Percentiles rank a stretch among this genome's conserved stretches.
Conservation (phyloP, 225 moss, liverwort and hornwort genomes). For the Ulota crispa region DNA sequence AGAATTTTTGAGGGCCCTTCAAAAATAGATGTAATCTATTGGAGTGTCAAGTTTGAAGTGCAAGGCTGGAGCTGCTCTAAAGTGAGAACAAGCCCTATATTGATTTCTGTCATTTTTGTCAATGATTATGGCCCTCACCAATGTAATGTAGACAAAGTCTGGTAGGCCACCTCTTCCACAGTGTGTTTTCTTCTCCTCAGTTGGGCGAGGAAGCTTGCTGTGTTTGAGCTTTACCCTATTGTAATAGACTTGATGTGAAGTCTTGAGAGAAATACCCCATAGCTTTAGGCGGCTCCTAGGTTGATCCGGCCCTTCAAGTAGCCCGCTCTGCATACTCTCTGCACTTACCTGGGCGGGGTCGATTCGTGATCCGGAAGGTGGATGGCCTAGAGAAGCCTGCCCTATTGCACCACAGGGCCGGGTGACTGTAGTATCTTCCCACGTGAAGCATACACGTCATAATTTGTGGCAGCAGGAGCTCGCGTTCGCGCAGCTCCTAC, state of each 20-base stretch:
- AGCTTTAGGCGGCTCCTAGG: not conserved
- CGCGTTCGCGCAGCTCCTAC: slow-evolving; percentile 37
- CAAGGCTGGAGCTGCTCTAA: no score
- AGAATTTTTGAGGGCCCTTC: no score
- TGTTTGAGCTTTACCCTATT: no score
- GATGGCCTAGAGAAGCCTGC: slow-evolving; percentile 36
- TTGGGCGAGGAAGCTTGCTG: no score
- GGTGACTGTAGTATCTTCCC: not conserved
- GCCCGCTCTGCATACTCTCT: fast-evolving
- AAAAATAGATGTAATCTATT: no score
- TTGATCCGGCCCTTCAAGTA: not conserved
- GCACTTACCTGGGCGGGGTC: slow-evolving; percentile 67
- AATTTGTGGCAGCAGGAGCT: slow-evolving; percentile 36
- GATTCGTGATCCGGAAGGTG: slow-evolving; percentile 39
- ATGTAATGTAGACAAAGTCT: no score
- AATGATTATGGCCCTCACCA: no score
- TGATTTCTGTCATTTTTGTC: no score
- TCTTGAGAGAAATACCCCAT: not conserved
- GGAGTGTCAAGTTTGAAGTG: fast-evolving
- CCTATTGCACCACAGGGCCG: slow-evolving; percentile 35
- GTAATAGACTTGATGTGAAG: no score
- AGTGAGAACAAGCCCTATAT: no score
- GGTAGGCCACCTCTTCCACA: no score
- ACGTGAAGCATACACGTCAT: slow-evolving; percentile 43
- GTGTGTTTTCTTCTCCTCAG: no score